Percentiles rank a stretch among this genome's conserved stretches.
phyloP scores from a whole-genome alignment of 306 rosid genomes.

The Gastrolobium villosum region DNA sequence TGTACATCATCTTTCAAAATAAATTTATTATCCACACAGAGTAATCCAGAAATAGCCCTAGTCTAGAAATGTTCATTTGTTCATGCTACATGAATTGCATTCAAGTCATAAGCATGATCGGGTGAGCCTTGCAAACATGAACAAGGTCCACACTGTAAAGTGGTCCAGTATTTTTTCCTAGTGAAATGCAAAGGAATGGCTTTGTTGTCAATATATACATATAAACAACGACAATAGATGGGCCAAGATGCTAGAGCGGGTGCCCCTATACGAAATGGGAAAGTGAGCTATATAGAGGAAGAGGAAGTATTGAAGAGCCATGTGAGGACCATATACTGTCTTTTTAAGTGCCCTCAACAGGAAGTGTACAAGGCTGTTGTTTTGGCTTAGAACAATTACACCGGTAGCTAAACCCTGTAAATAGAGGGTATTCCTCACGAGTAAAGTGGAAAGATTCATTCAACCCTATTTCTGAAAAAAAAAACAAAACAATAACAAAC shows the following conservation, averaged over 20 bases:
- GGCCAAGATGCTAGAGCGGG: conserved; percentile 39
- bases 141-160: conserved; percentile 41
- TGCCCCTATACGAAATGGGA: conserved; percentile 44
- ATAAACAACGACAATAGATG: conserved; percentile 33
- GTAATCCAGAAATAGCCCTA: conserved; percentile 33
- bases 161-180: conserved; percentile 36
- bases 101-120: conserved; percentile 37
- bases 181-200: conserved; percentile 21
- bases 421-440: conserved; percentile 32
- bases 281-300: conserved; percentile 34
- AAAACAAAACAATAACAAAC: not conserved
- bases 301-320: conserved; percentile 29
- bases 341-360: conserved; percentile 44
- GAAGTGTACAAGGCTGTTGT: conserved; percentile 46
- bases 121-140: conserved; percentile 32
- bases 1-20: conserved; percentile 13
- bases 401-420: conserved; percentile 46
- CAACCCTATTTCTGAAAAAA: not conserved
- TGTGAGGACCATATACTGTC: conserved; percentile 41
- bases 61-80: conserved; percentile 31
- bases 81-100: conserved; percentile 44
- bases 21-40: conserved; percentile 41
- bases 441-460: conserved; percentile 32
- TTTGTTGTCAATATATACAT: not conserved
- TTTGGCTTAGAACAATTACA: conserved; percentile 47